These are phyloP conservation scores for Magnusiomyces magnusii DNA, from an alignment of 1,139 yeast species.

Conservation along the genomic window DNA sequence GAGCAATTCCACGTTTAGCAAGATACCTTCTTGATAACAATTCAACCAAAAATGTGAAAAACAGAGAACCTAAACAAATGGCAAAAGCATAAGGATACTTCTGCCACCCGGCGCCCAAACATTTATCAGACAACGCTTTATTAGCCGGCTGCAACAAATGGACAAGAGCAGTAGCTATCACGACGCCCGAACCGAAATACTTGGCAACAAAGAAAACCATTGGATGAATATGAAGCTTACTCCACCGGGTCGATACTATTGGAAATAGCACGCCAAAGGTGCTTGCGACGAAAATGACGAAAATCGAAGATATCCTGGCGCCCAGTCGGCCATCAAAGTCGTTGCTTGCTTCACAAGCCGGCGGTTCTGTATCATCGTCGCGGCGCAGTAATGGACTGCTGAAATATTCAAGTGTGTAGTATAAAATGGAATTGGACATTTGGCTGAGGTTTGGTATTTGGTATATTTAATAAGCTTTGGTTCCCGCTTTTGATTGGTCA, in stretches of 20 bases:
- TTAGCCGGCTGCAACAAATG: conserved; percentile 78
- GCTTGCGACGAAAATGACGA: conserved; percentile 58
- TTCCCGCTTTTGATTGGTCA: too few relatives aligned
- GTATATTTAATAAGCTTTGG: too few relatives aligned
- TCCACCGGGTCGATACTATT: conserved; percentile 24
- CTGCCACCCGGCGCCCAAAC: conserved; percentile 50
- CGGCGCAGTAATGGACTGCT: not conserved
- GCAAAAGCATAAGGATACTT: conserved; percentile 56
- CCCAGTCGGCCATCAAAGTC: conserved; percentile 46
- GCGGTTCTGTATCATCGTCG: conserved; percentile 3
- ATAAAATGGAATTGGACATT: too few relatives aligned
- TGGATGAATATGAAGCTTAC: conserved; percentile 40
- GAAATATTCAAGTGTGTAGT: not conserved
- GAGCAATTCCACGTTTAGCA: conserved; percentile 21
- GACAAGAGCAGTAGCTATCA: conserved; percentile 80
- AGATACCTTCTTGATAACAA: conserved; percentile 26
- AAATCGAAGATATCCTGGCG: conserved; percentile 65
- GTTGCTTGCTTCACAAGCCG: conserved; percentile 24
- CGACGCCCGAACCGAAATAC: conserved; percentile 89
- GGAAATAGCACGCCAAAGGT: conserved; percentile 45
- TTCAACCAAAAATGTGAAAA: conserved; percentile 31
- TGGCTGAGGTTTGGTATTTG: too few relatives aligned
- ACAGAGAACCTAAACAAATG: conserved; percentile 44
- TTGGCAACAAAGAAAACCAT: conserved; percentile 64
- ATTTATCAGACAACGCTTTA: conserved; percentile 43